Evolutionary conservation across 2,329 filamentous ascomycete genomes (phyloP).

Genomic region (Endocalyx cinctus): DNA sequence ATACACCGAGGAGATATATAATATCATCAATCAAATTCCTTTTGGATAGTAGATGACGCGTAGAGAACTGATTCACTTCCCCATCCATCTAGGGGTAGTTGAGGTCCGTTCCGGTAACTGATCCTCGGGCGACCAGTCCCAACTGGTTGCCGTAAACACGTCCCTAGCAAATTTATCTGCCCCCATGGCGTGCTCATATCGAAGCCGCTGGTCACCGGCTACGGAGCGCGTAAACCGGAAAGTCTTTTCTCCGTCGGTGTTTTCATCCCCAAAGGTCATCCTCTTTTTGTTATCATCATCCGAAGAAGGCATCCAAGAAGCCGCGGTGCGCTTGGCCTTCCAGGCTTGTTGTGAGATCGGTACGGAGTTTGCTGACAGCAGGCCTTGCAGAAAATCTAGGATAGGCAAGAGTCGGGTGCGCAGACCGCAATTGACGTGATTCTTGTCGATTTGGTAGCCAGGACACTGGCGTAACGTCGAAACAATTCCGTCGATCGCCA

Average conservation of each 20-base stretch:
- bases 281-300: slow-evolving; percentile 8
- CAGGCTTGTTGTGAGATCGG: slow-evolving; percentile 41
- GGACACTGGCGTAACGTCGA: slow-evolving; percentile 60
- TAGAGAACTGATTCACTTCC: too few relatives aligned
- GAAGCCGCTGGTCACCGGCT: slow-evolving; percentile 45
- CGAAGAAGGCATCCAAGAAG: slow-evolving; percentile 35
- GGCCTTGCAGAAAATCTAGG: slow-evolving; percentile 58
- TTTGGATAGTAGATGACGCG: too few relatives aligned
- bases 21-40: too few relatives aligned
- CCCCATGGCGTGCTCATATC: slow-evolving; percentile 44
- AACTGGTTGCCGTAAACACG: slow-evolving; percentile 52
- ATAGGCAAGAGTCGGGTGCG: slow-evolving; percentile 61
- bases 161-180: slow-evolving; percentile 46
- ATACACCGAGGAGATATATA: too few relatives aligned
- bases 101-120: slow-evolving; percentile 18
- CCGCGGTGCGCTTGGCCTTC: slow-evolving; percentile 35
- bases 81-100: slow-evolving; percentile 21
- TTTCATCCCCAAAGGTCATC: slow-evolving; percentile 11
- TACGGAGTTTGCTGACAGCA: slow-evolving; percentile 44
- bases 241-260: slow-evolving; percentile 12
- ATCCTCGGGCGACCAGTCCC: slow-evolving; percentile 56
- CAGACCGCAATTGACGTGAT: slow-evolving; percentile 71
- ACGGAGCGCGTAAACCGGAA: slow-evolving; percentile 50
- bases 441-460: slow-evolving; percentile 67
- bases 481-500: slow-evolving; percentile 60